A percentile compares a stretch with the other conserved stretches of the same genome.
Evolutionary conservation across 495 filamentous ascomycete genomes (phyloP).

Genomic region (Daldinia bambusicola): DNA sequence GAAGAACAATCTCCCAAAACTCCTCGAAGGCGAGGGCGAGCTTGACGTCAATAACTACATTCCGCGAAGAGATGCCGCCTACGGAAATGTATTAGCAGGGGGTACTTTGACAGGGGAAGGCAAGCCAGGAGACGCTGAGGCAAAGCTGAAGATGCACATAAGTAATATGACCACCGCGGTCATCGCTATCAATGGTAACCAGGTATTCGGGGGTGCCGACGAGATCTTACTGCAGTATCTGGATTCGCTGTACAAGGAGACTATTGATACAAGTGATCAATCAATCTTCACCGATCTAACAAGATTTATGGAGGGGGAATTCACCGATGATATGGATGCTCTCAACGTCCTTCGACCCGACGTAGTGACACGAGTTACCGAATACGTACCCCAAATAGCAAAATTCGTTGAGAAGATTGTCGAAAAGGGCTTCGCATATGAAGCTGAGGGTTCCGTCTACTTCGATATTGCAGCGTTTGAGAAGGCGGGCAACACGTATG

Average conservation of each 20-base stretch:
- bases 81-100: constrained; percentile 70
- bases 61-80: constrained; percentile 66
- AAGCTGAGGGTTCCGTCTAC: constrained; percentile 87
- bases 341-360: constrained; percentile 89
- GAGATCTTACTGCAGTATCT: constrained; percentile 86
- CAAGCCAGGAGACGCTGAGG: constrained; percentile 71
- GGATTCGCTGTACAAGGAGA: constrained; percentile 77
- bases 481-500: constrained; percentile 81
- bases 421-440: constrained; percentile 88
- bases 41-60: constrained; percentile 65
- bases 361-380: constrained; percentile 84
- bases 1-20: constrained; percentile 76
- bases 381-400: constrained; percentile 86
- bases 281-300: constrained; percentile 79
- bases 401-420: constrained; percentile 76
- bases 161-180: constrained; percentile 75
- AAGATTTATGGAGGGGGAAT: constrained; percentile 80
- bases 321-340: constrained; percentile 83
- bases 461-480: constrained; percentile 94
- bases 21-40: constrained; percentile 57
- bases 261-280: constrained; percentile 79
- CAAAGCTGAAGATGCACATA: constrained; percentile 95
- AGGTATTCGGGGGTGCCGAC: constrained; percentile 61
- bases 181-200: constrained; percentile 61
- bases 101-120: constrained; percentile 70